Evolutionary conservation across 495 filamentous ascomycete genomes (phyloP).

Genomic region (Parachaetomium inaequale): DNA sequence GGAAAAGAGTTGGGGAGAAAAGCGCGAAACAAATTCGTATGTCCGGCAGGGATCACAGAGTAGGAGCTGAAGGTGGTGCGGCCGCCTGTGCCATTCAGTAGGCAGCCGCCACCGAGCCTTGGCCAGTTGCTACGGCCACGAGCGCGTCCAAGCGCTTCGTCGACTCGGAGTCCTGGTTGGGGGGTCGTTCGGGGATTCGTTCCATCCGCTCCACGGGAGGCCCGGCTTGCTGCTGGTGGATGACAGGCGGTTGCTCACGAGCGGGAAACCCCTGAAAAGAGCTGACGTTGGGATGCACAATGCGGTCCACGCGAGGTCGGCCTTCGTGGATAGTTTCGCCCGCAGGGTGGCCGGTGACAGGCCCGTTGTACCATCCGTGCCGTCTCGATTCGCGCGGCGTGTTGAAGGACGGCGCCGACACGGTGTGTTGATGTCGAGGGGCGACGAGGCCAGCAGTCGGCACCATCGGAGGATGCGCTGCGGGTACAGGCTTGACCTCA

Average conservation of each 20-base stretch:
- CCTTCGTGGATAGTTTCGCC: slow-evolving; percentile 38
- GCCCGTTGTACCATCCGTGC: slow-evolving; percentile 67
- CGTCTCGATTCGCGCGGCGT: slow-evolving; percentile 58
- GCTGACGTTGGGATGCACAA: slow-evolving; percentile 47
- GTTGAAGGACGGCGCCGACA: slow-evolving; percentile 46
- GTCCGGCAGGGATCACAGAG: no score
- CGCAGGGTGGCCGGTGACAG: slow-evolving; percentile 36
- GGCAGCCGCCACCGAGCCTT: slow-evolving; percentile 59
- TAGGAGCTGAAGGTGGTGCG: slow-evolving; percentile 16
- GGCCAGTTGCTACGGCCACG: slow-evolving; percentile 84
- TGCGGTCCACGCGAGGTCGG: slow-evolving; percentile 44
- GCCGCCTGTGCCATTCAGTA: slow-evolving; percentile 28
- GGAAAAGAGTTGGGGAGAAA: no score
- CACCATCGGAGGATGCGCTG: slow-evolving; percentile 13
- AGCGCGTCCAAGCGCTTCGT: slow-evolving; percentile 75
- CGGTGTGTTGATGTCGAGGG: slow-evolving; percentile 46
- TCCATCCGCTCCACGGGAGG: slow-evolving; percentile 27
- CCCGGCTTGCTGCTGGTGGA: slow-evolving; percentile 14
- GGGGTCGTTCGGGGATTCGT: slow-evolving; percentile 29
- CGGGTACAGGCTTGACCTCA: slow-evolving; percentile 23
- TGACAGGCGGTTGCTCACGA: slow-evolving; percentile 29
- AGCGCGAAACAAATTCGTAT: no score
- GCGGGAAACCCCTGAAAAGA: slow-evolving; percentile 45
- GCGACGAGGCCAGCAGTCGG: slow-evolving; percentile 10
- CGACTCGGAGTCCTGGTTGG: slow-evolving; percentile 33